These are phyloP conservation scores for Erythrobasidium hasegawianum DNA, from an alignment of 1,284 basidiomycete genomes.

Conservation along the genomic window DNA sequence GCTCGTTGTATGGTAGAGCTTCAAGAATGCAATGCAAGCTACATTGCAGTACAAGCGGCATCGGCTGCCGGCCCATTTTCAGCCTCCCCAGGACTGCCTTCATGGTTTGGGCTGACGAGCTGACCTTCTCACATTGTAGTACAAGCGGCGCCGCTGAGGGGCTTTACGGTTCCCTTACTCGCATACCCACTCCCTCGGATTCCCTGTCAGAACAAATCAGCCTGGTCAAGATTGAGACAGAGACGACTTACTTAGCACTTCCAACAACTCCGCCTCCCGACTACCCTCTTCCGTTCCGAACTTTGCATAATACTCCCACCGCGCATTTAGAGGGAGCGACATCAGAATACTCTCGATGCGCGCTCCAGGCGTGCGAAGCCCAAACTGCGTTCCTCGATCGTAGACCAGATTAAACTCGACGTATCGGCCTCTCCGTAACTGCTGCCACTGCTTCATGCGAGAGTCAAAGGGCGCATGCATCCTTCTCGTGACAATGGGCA, in stretches of 20 bases:
- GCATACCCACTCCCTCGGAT: too few species aligned
- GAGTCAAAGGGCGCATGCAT: conserved; percentile 60
- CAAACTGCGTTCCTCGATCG: conserved; percentile 61
- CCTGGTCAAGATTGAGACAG: too few species aligned
- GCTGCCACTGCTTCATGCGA: conserved; percentile 74
- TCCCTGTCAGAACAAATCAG: too few species aligned
- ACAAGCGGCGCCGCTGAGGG: too few species aligned
- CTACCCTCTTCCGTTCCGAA: conserved; percentile 65
- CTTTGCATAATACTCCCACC: conserved; percentile 91
- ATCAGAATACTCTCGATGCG: conserved; percentile 89
- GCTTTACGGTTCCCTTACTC: too few species aligned
- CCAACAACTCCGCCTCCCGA: conserved; percentile 63
- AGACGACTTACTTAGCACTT: conserved; percentile 14
- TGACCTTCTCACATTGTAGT: too few species aligned
- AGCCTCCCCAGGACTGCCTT: too few species aligned
- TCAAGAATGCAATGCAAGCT: too few species aligned
- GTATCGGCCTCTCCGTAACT: conserved; percentile 79
- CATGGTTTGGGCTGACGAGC: too few species aligned
- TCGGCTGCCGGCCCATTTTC: too few species aligned
- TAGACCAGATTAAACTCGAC: conserved; percentile 93
- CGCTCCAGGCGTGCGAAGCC: conserved; percentile 84
- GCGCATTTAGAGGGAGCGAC: conserved; percentile 81
- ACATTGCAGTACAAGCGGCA: too few species aligned
- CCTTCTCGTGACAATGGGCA: conserved; percentile 71
- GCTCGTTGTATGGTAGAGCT: too few species aligned